Conservation (phyloP, 176 grass and related monocot genomes). For the Luzula sylvatica region DNA sequence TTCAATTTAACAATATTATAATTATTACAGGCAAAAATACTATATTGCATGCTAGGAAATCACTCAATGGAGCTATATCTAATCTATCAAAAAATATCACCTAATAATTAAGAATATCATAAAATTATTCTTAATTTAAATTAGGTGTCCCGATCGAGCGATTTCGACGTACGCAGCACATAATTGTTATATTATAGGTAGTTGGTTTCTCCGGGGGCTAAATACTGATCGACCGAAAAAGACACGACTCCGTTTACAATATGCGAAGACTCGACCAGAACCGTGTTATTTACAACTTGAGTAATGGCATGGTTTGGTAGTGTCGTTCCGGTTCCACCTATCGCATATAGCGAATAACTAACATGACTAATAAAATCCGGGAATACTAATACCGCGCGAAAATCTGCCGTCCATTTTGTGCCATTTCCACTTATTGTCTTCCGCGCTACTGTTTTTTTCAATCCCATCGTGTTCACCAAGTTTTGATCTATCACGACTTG, state of each 20-base stretch:
- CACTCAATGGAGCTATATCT: no score
- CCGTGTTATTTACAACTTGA: slow-evolving; percentile 10
- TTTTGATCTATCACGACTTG: slow-evolving; percentile 28
- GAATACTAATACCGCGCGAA: slow-evolving; percentile 21
- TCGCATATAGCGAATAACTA: slow-evolving; percentile 20
- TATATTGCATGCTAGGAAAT: no score
- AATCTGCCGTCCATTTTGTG: slow-evolving; percentile 28
- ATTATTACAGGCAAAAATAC: no score
- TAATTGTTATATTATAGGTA: background rate
- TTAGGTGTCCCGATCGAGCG: no score
- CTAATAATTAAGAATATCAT: no score
- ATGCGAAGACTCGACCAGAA: slow-evolving; percentile 18
- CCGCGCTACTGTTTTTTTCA: slow-evolving; percentile 18
- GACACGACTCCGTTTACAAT: slow-evolving; percentile 17
- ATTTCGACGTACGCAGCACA: no score
- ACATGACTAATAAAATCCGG: slow-evolving; percentile 21
- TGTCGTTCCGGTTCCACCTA: background rate
- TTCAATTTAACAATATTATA: no score
- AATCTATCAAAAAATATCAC: no score
- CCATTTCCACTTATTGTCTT: slow-evolving; percentile 18
- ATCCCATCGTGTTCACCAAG: slow-evolving; percentile 11
- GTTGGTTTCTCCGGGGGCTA: background rate
- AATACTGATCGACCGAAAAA: slow-evolving; percentile 26
- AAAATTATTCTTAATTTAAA: no score
- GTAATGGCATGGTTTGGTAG: slow-evolving; percentile 25